phyloP scores from a whole-genome alignment of 352 stramenopile genomes.

The Phytopythium vexans region DNA sequence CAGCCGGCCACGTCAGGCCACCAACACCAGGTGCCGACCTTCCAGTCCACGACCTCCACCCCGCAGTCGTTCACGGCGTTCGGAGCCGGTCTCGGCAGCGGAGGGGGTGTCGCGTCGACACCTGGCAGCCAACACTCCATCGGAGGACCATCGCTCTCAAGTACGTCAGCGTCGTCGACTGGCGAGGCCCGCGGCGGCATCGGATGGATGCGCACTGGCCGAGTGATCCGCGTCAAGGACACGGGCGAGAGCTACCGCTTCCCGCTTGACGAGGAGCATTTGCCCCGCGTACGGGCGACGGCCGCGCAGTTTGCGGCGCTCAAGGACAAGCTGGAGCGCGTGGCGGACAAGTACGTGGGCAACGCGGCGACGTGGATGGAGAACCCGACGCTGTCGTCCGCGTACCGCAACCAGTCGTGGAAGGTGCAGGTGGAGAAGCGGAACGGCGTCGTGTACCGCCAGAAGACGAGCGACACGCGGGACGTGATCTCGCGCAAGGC shows the following conservation, averaged over 20 bases:
- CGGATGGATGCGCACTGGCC: slow-evolving; percentile 64
- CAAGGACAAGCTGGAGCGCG: slow-evolving; percentile 21
- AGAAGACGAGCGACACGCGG: slow-evolving; percentile 40
- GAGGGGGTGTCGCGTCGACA: background rate
- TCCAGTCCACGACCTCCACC: background rate
- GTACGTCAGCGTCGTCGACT: slow-evolving; percentile 5
- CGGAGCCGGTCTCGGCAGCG: slow-evolving; percentile 1
- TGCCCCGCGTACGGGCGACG: slow-evolving; percentile 38
- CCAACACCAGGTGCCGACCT: slow-evolving; percentile 2
- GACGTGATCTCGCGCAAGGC: slow-evolving; percentile 39
- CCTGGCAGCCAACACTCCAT: background rate
- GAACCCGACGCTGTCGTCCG: slow-evolving; percentile 55
- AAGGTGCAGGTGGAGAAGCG: slow-evolving; percentile 71
- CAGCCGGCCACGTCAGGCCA: slow-evolving; percentile 16
- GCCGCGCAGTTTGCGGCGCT: slow-evolving; percentile 24
- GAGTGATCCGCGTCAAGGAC: slow-evolving; percentile 69
- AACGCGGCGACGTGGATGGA: slow-evolving; percentile 58
- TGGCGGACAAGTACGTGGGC: slow-evolving; percentile 43
- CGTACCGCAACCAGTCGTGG: slow-evolving; percentile 59
- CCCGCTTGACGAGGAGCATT: slow-evolving; percentile 55
- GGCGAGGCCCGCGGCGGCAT: slow-evolving; percentile 37
- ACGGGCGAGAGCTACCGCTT: slow-evolving; percentile 71
- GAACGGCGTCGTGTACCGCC: slow-evolving; percentile 67
- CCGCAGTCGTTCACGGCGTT: slow-evolving; percentile 1
- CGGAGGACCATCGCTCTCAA: slow-evolving; percentile 10